Evolutionary conservation across 768 basidiomycete species (phyloP).

Genomic region (Lentinus brumalis): DNA sequence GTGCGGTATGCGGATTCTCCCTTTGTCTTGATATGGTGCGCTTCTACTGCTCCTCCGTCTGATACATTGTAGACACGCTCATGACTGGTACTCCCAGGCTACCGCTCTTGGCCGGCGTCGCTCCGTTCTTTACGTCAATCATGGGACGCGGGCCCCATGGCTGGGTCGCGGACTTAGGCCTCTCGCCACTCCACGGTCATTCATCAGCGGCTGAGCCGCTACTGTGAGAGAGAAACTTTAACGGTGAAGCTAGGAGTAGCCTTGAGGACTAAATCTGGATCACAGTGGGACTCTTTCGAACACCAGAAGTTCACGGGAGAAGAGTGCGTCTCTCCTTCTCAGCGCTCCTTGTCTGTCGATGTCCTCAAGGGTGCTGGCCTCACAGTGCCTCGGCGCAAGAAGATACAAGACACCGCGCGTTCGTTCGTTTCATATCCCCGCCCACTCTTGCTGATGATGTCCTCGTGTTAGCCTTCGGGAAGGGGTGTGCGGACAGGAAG

Average conservation of each 20-base stretch:
- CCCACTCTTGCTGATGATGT: not conserved
- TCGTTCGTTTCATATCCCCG: not conserved
- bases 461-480: not conserved
- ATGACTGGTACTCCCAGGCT: slow-evolving; percentile 4
- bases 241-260: not conserved
- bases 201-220: not conserved
- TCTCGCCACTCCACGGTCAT: not conserved
- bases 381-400: not conserved
- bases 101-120: slow-evolving; percentile 4
- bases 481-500: not conserved
- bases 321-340: slow-evolving; percentile 11
- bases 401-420: not conserved
- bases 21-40: not conserved
- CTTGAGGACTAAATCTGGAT: not conserved
- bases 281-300: not conserved
- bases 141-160: slow-evolving; percentile 11
- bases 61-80: slow-evolving; percentile 2
- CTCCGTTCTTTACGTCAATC: slow-evolving; percentile 20
- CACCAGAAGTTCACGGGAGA: slow-evolving; percentile 15
- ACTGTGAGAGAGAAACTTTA: not conserved
- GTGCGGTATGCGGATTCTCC: not conserved
- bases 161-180: not conserved
- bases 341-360: slow-evolving; percentile 2
- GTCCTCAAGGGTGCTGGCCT: not conserved
- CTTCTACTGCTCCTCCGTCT: slow-evolving; percentile 12